Conservation (phyloP, 768 basidiomycete genomes). For the Tephrocybe sp. region DNA sequence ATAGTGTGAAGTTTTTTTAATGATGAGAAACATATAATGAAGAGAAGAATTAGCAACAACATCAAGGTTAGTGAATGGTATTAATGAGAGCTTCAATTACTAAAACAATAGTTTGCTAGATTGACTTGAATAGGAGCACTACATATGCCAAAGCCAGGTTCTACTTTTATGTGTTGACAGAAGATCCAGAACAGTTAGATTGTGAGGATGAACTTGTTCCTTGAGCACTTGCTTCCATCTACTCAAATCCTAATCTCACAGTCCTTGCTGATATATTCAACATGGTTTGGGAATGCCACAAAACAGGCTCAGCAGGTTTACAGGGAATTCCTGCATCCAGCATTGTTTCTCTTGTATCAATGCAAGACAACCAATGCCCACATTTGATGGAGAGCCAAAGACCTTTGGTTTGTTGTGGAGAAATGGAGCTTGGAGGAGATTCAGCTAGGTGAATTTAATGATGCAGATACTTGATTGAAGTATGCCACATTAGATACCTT, state of each 20-base stretch:
- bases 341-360: conserved; percentile 25
- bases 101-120: not conserved
- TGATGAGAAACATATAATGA: not conserved
- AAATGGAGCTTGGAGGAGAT: conserved; percentile 26
- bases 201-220: not conserved
- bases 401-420: conserved; percentile 25
- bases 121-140: not conserved
- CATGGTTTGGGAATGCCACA: conserved; percentile 16
- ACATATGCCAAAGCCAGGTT: not conserved
- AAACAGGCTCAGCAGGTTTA: conserved; percentile 5
- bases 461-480: not conserved
- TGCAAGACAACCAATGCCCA: conserved; percentile 24
- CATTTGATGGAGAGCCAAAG: conserved; percentile 4
- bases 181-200: not conserved
- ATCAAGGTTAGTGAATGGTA: not conserved
- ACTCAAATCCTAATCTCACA: conserved; percentile 13
- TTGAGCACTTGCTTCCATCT: conserved; percentile 20
- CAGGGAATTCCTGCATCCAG: conserved; percentile 8
- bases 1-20: conserved; percentile 11
- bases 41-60: not conserved
- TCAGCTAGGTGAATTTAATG: not conserved
- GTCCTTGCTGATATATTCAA: conserved; percentile 20
- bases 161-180: not conserved
- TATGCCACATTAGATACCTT: not conserved
- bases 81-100: not conserved